Conservation (phyloP, 768 basidiomycete genomes). For the Arthromyces matolae region DNA sequence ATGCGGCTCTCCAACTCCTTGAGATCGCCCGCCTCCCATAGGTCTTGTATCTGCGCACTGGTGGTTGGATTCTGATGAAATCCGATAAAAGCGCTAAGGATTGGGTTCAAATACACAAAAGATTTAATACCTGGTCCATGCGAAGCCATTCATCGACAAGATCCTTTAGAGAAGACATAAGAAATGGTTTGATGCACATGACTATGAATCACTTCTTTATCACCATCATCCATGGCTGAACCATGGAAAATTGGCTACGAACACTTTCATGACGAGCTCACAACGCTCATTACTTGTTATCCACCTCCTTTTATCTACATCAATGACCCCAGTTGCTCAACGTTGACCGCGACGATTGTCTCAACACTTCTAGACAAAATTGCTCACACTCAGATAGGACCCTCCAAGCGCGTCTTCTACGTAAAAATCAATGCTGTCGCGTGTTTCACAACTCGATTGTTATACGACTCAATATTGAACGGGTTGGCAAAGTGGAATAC, state of each 20-base stretch:
- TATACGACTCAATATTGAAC: slow-evolving; percentile 68
- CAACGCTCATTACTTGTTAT: slow-evolving; percentile 32
- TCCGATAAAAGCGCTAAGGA: not conserved
- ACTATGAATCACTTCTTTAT: too few species aligned
- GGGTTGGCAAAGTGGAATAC: slow-evolving; percentile 52
- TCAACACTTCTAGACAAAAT: slow-evolving; percentile 29
- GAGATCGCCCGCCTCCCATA: slow-evolving; percentile 40
- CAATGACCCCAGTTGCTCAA: slow-evolving; percentile 50
- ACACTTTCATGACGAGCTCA: slow-evolving; percentile 27
- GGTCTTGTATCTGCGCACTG: slow-evolving; percentile 41
- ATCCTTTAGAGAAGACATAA: slow-evolving; percentile 29
- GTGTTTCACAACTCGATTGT: slow-evolving; percentile 57
- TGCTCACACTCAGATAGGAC: slow-evolving; percentile 13
- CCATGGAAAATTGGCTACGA: slow-evolving; percentile 17
- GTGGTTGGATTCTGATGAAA: slow-evolving; percentile 45
- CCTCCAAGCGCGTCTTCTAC: slow-evolving; percentile 30
- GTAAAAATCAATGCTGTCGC: slow-evolving; percentile 53
- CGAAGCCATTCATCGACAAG: slow-evolving; percentile 38
- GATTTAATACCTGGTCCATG: slow-evolving; percentile 30
- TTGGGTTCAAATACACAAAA: not conserved
- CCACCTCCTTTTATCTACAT: slow-evolving; percentile 70
- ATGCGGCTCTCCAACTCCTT: slow-evolving; percentile 54
- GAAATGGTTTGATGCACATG: too few species aligned
- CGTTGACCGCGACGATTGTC: slow-evolving; percentile 43
- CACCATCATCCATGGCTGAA: too few species aligned